Base-by-base conservation (phyloP, 352 stramenopile genomes). In the Phytopythium mirpurense region DNA sequence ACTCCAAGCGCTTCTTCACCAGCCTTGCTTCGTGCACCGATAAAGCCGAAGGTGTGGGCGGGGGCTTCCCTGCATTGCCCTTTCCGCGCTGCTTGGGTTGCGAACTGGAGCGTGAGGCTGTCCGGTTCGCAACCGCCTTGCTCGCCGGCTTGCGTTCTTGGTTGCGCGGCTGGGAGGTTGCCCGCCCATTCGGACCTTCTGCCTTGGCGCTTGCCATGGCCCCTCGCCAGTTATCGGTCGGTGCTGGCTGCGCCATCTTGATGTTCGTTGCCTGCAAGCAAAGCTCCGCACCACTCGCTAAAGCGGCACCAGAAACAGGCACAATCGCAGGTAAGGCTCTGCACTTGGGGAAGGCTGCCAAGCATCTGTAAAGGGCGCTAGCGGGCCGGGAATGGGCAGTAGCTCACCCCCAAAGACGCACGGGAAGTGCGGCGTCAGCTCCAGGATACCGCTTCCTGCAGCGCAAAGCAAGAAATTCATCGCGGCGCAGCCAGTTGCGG, bases 61-160 rank as follows among this genome's bases (percentile, higher is more conserved):
- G 35, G 6, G 56, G 66, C 42, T 63, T 63, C 14, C 19, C 32
- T 12, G 54, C 47, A 16, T 60, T 65, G 37, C 42, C 40, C 53
- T 73, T 70, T 23, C n/a, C 61, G 21, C 65, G 60, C 60, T 77
- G 63, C 63, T 77, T 83, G 53, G 72, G 68, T 63, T 83, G 75
- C 41, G 75, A 83, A 19, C 68, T 75, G 38, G 74, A 76, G 34
- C 74, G 68, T 34, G 54, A 2, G 14, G 36, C 23, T 0, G 54
- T 51, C 5, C 57, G 67, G 23, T 9, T 51, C 29, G 38, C 41
- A 46, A 57, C 57, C 15, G 53, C 41, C 16, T 41, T 46, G 23
- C 4, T 5, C 37, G 51, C 8, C 14, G 36, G 31, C 34, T 54
- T 54, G 8, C 47, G 47, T 21, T 54, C 47, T 18, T 54, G 47